Evolutionary conservation across 768 basidiomycete species (phyloP).

Genomic region (Chalciporus pseudorubinellus): DNA sequence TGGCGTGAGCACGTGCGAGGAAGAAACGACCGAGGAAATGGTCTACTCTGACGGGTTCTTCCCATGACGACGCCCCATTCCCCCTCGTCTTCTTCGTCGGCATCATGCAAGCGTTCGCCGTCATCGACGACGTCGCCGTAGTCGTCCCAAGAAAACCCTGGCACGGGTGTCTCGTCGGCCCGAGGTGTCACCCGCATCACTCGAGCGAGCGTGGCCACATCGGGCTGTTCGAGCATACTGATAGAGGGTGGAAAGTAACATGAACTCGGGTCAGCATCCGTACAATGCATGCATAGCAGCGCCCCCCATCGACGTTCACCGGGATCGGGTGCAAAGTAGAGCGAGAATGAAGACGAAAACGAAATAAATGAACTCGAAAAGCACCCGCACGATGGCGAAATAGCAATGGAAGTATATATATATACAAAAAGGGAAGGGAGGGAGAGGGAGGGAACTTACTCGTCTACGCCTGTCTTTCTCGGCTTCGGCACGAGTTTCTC

Average conservation of each 20-base stretch:
- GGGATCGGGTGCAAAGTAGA: not conserved
- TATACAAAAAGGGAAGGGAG: too few relatives aligned
- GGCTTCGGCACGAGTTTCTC: conserved; percentile 66
- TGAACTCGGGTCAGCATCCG: conserved; percentile 2
- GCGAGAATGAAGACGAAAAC: not conserved
- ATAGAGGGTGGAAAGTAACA: not conserved
- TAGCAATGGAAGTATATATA: too few relatives aligned
- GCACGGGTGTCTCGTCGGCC: conserved; percentile 55
- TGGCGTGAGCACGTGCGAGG: conserved; percentile 1
- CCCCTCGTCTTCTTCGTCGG: conserved; percentile 71
- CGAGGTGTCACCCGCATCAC: conserved; percentile 66
- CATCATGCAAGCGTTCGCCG: conserved; percentile 46
- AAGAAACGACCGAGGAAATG: not conserved
- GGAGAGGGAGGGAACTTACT: conserved; percentile 44
- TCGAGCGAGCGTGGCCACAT: conserved; percentile 53
- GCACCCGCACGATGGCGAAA: too few relatives aligned
- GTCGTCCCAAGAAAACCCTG: conserved; percentile 73
- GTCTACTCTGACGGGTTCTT: conserved; percentile 43
- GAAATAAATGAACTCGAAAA: not conserved
- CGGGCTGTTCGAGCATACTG: conserved; percentile 65
- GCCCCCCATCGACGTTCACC: not conserved
- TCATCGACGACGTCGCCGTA: conserved; percentile 62
- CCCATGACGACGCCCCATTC: conserved; percentile 75
- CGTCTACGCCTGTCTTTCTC: conserved; percentile 64
- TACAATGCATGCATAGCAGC: not conserved